phyloP scores from a whole-genome alignment of 441 rosid species.

The Flueggea neowawraea region DNA sequence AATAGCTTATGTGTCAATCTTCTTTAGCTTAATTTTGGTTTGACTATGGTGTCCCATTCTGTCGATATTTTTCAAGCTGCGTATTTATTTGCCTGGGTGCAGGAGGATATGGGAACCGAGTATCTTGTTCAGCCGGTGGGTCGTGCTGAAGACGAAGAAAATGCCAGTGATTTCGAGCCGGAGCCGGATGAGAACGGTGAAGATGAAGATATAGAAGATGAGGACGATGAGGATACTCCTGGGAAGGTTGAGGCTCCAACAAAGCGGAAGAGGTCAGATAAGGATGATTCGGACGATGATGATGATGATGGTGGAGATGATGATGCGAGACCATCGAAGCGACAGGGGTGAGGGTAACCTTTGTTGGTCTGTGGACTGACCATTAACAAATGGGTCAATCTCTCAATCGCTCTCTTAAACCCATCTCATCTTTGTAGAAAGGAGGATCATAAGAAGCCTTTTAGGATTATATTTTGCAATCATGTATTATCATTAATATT shows the following conservation, averaged over 20 bases:
- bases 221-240: constrained; percentile 1
- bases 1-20: not conserved
- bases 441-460: constrained; percentile 23
- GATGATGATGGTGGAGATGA: constrained; percentile 72
- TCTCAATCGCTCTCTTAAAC: constrained; percentile 8
- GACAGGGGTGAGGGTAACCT: constrained; percentile 36
- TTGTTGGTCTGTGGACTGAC: constrained; percentile 29
- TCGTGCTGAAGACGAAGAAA: constrained; percentile 77
- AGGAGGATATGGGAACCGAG: constrained; percentile 90
- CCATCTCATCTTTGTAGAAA: constrained; percentile 22
- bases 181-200: constrained; percentile 65
- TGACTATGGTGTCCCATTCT: no score
- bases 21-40: no score
- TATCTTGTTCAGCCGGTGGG: constrained; percentile 71
- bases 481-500: constrained; percentile 18
- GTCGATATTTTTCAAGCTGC: not conserved
- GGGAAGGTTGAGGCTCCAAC: constrained; percentile 66
- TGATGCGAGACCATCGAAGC: constrained; percentile 72
- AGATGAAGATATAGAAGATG: constrained; percentile 42
- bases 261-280: constrained; percentile 63
- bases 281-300: constrained; percentile 54
- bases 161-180: constrained; percentile 83
- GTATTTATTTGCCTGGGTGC: not conserved
- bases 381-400: constrained; percentile 41
- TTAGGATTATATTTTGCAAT: constrained; percentile 12